Evolutionary conservation across 495 filamentous ascomycete genomes (phyloP).

Genomic region (Podospora tetraspora): DNA sequence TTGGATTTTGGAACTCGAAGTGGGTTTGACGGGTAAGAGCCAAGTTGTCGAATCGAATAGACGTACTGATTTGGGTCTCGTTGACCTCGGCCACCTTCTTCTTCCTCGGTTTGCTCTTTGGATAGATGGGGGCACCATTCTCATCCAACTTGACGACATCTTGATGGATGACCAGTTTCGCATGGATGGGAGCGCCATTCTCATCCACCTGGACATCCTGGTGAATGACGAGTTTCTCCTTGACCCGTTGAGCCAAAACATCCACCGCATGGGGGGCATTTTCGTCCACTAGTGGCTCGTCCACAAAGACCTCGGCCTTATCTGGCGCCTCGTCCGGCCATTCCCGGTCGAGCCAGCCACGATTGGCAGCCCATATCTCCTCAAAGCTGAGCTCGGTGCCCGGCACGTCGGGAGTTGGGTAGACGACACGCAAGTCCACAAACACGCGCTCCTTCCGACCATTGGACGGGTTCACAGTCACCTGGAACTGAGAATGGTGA

Average conservation of each 20-base stretch:
- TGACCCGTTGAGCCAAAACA: background rate
- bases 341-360: constrained; percentile 69
- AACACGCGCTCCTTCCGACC: constrained; percentile 79
- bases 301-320: constrained; percentile 8
- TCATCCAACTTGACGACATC: constrained; percentile 46
- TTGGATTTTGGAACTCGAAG: background rate
- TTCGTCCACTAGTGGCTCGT: constrained; percentile 4
- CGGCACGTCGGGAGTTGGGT: constrained; percentile 65
- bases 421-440: constrained; percentile 77
- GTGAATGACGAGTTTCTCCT: background rate
- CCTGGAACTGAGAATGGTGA: constrained; percentile 56
- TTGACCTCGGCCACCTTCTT: constrained; percentile 74
- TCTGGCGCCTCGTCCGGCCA: constrained; percentile 53
- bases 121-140: constrained; percentile 41
- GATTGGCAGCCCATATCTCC: constrained; percentile 73
- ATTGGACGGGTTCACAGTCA: constrained; percentile 69
- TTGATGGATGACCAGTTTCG: constrained; percentile 43
- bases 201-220: constrained; percentile 13
- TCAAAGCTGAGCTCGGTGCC: constrained; percentile 78
- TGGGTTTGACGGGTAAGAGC: background rate
- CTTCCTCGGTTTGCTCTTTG: constrained; percentile 44
- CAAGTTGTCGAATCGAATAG: background rate
- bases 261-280: constrained; percentile 6
- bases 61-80: constrained; percentile 79
- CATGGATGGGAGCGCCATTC: constrained; percentile 24